phyloP scores from a whole-genome alignment of 345 rosid species.

The Fremontodendron californicum region DNA sequence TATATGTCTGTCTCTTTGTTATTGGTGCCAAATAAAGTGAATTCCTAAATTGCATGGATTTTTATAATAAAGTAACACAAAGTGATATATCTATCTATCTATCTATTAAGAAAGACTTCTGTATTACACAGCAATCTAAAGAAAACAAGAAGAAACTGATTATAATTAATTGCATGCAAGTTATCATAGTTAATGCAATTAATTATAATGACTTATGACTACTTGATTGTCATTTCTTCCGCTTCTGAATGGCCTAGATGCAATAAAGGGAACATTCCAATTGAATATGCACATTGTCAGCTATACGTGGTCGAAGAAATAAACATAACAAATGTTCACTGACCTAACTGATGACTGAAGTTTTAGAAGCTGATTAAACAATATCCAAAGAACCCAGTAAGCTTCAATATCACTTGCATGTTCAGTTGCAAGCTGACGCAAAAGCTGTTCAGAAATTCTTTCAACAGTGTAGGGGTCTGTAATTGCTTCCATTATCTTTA shows the following conservation, averaged over 20 bases:
- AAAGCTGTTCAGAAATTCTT: slow-evolving; percentile 74
- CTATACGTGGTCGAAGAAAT: neutral
- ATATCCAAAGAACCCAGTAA: slow-evolving; percentile 75
- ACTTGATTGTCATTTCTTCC: neutral
- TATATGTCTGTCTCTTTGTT: neutral
- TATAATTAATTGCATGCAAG: neutral
- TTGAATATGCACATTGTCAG: neutral
- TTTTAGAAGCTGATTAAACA: slow-evolving; percentile 48
- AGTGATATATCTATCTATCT: neutral
- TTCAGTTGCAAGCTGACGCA: slow-evolving; percentile 61
- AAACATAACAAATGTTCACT: slow-evolving; percentile 20
- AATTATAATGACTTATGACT: neutral
- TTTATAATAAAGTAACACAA: neutral
- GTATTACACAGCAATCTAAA: neutral
- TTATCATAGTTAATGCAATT: neutral
- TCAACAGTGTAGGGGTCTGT: slow-evolving; percentile 77
- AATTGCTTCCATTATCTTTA: slow-evolving; percentile 56
- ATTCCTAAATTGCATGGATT: neutral
- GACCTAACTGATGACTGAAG: slow-evolving; percentile 62
- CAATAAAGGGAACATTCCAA: neutral
- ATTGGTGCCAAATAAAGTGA: neutral
- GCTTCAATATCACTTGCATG: slow-evolving; percentile 68
- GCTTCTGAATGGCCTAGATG: slow-evolving; percentile 9
- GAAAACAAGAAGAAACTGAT: slow-evolving; percentile 6
- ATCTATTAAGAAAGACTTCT: neutral